Evolutionary conservation across 2,329 filamentous ascomycete genomes (phyloP).

Genomic region (Fusarium albosuccineum): DNA sequence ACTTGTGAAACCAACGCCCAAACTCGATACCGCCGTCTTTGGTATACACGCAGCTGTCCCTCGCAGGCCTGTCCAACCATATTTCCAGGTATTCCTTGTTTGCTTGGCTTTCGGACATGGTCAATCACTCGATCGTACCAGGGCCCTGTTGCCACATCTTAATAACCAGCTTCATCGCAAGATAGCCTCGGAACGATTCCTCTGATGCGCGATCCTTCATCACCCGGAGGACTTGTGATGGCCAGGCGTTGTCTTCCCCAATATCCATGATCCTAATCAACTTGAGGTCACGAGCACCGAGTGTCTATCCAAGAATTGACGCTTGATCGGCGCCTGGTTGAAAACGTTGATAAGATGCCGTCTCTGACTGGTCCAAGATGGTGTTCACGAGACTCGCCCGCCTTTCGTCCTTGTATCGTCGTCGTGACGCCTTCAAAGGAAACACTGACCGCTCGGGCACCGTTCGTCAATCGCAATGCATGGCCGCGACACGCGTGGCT

Average conservation of each 20-base stretch:
- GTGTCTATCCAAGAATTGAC: neutral
- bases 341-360: constrained; percentile 27
- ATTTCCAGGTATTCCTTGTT: neutral
- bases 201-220: neutral
- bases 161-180: neutral
- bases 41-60: neutral
- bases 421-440: constrained; percentile 12
- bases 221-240: neutral
- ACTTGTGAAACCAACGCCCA: neutral
- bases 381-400: constrained; percentile 13
- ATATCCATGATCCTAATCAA: constrained; percentile 6
- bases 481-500: constrained; percentile 32
- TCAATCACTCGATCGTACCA: neutral
- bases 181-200: neutral
- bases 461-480: constrained; percentile 40
- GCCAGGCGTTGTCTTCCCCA: neutral
- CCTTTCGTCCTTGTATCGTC: neutral
- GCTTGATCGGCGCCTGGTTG: constrained; percentile 4
- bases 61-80: constrained; percentile 5
- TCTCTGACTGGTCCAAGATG: constrained; percentile 27
- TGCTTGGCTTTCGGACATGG: neutral
- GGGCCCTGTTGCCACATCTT: neutral
- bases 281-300: constrained; percentile 5
- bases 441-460: constrained; percentile 15
- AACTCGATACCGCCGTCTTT: neutral